Evolutionary conservation across 2,329 filamentous ascomycete genomes (phyloP), one percentile per base, ranked within the genome.

Genomic region (Mycocentrospora acerina): DNA sequence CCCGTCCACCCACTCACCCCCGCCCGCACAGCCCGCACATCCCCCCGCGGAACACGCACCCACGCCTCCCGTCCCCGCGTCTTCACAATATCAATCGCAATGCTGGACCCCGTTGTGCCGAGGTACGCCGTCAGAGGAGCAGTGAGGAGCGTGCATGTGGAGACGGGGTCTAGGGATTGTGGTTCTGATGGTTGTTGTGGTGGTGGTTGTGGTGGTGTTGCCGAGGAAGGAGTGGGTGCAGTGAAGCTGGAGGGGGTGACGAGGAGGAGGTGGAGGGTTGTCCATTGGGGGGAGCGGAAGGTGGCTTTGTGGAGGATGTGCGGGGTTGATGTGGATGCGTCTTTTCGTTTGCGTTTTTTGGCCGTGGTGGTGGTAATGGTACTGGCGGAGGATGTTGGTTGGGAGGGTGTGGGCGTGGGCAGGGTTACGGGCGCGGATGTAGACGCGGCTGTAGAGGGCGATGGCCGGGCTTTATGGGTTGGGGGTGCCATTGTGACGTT

Each of bases 71-170:
- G 15, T 0, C 53, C 57, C 2, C 6, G 4, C 0, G 44, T 55
- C 13, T 82, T 80, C 24, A 91, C 74, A 14, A 90, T 80, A 57
- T 91, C 88, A 39, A 90, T 60, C 1, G 82, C 70, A 3, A 90
- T 82, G 9, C 80, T 81, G 2, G 75, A 69, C 9, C 88, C 88
- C 0, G 80, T 82, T 13, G 80, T 68, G 14, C 88, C 88, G 1
- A 91, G 77, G 54, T 87, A 90, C 45, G 85, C 79, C 1, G 72
- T 72, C 7, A 91, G 70, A 0, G 86, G 82, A 1, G 76, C 65
- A 2, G 77, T 79, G 51, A 86, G 78, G 57, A 86, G 82, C 0
- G 80, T 72, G 24, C 79, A 80, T 13, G 78, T 73, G 25, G 82
- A 82, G 3, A 89, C 68, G 3, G 74, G 70, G 64, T 90, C 85